phyloP scores from a whole-genome alignment of 2,329 filamentous ascomycete genomes.

The Colletotrichum zoysiae region DNA sequence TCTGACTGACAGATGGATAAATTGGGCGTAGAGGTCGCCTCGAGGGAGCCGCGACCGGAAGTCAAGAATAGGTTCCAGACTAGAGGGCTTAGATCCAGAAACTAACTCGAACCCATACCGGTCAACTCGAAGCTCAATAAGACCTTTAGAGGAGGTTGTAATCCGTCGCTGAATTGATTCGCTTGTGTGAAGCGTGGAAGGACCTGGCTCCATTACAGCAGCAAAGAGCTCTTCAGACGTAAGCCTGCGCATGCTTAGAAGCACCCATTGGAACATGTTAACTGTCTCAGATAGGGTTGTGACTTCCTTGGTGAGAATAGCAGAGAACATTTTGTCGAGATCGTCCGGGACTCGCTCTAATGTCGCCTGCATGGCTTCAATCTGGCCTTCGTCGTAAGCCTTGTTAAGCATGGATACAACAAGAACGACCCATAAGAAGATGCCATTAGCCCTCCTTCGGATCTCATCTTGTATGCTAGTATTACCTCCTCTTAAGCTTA shows the following conservation, averaged over 20 bases:
- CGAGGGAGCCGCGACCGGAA: no score
- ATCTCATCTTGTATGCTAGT: neutral
- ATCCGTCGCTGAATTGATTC: neutral
- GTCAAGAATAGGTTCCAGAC: no score
- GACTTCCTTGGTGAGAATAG: neutral
- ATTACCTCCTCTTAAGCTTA: neutral
- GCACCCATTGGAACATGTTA: neutral
- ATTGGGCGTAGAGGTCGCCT: neutral
- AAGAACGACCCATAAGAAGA: neutral
- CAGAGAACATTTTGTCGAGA: neutral
- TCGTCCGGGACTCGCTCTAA: neutral
- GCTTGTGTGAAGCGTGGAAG: neutral
- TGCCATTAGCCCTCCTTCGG: neutral
- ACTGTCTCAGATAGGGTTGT: neutral
- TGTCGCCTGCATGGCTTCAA: neutral
- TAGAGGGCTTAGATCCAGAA: no score
- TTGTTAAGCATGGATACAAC: neutral
- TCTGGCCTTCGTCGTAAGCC: neutral
- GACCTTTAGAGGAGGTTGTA: neutral
- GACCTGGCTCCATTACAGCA: neutral
- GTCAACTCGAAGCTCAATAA: neutral
- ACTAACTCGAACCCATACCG: no score
- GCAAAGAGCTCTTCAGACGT: neutral
- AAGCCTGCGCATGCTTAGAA: neutral
- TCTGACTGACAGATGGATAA: neutral